Evolutionary conservation across 768 basidiomycete genomes (phyloP).

Genomic region (Inosperma sp.): DNA sequence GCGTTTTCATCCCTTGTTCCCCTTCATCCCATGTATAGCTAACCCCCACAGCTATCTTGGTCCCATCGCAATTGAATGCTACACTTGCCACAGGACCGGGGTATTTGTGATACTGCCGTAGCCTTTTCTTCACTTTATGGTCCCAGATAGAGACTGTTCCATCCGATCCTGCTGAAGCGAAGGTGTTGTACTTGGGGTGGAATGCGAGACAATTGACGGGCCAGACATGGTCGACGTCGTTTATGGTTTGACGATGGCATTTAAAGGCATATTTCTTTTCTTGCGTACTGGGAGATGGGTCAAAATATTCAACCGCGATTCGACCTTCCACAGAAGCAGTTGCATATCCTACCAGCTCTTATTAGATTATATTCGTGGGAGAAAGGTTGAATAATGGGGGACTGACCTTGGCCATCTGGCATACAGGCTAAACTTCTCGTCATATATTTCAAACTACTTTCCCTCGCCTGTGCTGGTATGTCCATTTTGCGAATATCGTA

Average conservation of each 20-base stretch:
- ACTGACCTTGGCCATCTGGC: slow-evolving; percentile 71
- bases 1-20: slow-evolving; percentile 62
- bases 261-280: slow-evolving; percentile 94
- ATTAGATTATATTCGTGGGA: slow-evolving; percentile 1
- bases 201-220: slow-evolving; percentile 95
- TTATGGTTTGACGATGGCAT: slow-evolving; percentile 87
- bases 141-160: slow-evolving; percentile 96
- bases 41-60: slow-evolving; percentile 75
- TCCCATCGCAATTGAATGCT: slow-evolving; percentile 80
- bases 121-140: slow-evolving; percentile 90
- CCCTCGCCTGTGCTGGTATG: slow-evolving; percentile 70
- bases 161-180: slow-evolving; percentile 94
- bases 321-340: slow-evolving; percentile 92
- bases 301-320: slow-evolving; percentile 96
- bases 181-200: slow-evolving; percentile 90
- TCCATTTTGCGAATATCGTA: slow-evolving; percentile 82
- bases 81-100: slow-evolving; percentile 69
- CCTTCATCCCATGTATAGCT: slow-evolving; percentile 92
- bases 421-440: slow-evolving; percentile 89
- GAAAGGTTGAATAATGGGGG: slow-evolving; percentile 14
- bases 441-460: slow-evolving; percentile 94
- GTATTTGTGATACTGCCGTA: slow-evolving; percentile 86
- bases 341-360: slow-evolving; percentile 66
- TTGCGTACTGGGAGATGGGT: slow-evolving; percentile 71
- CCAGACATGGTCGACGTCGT: slow-evolving; percentile 93